Conservation (phyloP, 2,329 filamentous ascomycete species). For the Immersiporthe knoxdaviesiana region DNA sequence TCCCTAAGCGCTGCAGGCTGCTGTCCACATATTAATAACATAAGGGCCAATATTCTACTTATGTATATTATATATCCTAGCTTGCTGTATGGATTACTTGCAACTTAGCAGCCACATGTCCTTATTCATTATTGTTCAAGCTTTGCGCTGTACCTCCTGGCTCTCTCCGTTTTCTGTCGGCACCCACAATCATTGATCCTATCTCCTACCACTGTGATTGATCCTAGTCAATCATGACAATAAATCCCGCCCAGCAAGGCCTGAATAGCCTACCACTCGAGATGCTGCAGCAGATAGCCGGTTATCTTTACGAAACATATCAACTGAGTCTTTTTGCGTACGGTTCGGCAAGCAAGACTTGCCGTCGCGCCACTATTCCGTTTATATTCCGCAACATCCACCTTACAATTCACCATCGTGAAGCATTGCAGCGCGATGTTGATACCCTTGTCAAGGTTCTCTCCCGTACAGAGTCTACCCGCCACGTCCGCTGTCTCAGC, state of each 20-base stretch:
- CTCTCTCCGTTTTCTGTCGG: too few relatives aligned
- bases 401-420: neutral
- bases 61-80: too few relatives aligned
- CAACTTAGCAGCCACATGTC: too few relatives aligned
- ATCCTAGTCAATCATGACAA: neutral
- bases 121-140: too few relatives aligned
- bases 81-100: too few relatives aligned
- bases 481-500: constrained; percentile 10
- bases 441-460: neutral
- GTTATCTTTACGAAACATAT: neutral
- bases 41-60: too few relatives aligned
- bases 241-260: neutral
- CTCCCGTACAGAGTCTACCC: neutral
- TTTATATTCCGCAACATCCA: neutral
- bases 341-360: neutral
- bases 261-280: neutral
- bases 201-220: neutral
- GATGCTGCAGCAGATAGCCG: constrained; percentile 7
- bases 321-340: neutral
- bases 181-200: neutral
- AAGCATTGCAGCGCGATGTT: constrained; percentile 8
- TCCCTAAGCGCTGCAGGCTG: too few relatives aligned
- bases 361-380: neutral
- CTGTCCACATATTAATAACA: too few relatives aligned
- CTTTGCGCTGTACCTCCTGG: too few relatives aligned